Evolutionary conservation across 2,329 filamentous ascomycete species (phyloP), one percentile per base, ranked within the genome.

Genomic region (Pseudopithomyces maydicus): DNA sequence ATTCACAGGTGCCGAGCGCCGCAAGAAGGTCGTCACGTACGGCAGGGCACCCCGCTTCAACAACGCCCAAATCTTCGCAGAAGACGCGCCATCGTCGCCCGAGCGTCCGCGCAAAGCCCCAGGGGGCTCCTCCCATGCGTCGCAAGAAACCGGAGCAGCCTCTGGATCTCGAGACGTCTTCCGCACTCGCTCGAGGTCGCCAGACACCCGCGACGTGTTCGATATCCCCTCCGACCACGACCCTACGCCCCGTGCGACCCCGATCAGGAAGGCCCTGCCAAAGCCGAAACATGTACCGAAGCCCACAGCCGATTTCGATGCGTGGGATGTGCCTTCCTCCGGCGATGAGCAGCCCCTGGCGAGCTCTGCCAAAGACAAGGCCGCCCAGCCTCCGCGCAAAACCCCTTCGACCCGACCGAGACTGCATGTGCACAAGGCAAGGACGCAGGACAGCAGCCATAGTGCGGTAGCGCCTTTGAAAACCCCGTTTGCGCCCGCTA

Each of bases 161-260:
- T 19, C 48, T 29, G 58, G 62, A 19, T 15, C 45, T 49, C 53
- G 36, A 19, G 51, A 43, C 35, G 46, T 52, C 23, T 19, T 46
- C 14, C 35, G 15, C 10, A 56, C 52, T 35, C 33, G 46, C 45
- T 58, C 58, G 36, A 61, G 56, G 35, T 29, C 55, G 32, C 44
- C 57, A 2, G 42, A 54, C 8, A 50, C 58, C 19, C 46, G 42
- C 22, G 69, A 73, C 45, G 63, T 77, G 17, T 82, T 80, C 62
- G 79, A 82, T 58, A 72, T 81, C 19, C 78, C 79, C 3, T 75
- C 71, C 12, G 74, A 76, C 8, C 67, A 75, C 45, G 69, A 73
- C 15, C 61, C 68, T 35, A 41, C 46, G 15, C 26, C 58, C 11
- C 56, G 39, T 11, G 33, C 52, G 14, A 51, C 17, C 29, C 49